phyloP scores from a whole-genome alignment of 2,329 filamentous ascomycete species.

The Curvularia spicifera region DNA sequence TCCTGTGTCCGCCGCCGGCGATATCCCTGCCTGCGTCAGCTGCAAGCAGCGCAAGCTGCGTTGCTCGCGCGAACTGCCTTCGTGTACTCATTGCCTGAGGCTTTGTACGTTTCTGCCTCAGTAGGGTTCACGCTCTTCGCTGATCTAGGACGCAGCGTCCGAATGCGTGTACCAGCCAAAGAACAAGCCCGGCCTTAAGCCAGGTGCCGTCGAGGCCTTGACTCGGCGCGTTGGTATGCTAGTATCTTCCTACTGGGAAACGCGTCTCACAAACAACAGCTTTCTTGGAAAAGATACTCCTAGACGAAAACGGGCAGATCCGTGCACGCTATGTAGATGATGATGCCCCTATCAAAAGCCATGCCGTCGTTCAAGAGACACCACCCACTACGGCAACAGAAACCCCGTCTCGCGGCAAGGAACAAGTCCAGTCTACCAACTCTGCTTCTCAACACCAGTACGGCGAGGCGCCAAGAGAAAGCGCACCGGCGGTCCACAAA shows the following conservation, averaged over 20 bases:
- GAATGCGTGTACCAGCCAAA: conserved; percentile 42
- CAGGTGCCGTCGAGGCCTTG: conserved; percentile 44
- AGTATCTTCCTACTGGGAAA: background rate
- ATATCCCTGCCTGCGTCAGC: conserved; percentile 40
- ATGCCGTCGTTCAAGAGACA: conserved; percentile 1
- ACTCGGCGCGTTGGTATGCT: conserved; percentile 42
- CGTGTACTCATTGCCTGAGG: conserved; percentile 44
- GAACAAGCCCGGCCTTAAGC: conserved; percentile 45
- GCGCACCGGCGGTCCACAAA: background rate
- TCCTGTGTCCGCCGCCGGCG: conserved; percentile 34
- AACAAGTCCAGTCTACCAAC: conserved; percentile 4
- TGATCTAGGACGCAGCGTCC: conserved; percentile 30
- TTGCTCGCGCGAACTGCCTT: conserved; percentile 40
- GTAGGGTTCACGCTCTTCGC: background rate
- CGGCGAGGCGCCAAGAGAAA: background rate
- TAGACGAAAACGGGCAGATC: conserved; percentile 38
- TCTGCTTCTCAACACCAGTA: conserved; percentile 2
- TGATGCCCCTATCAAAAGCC: background rate
- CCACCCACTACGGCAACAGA: background rate
- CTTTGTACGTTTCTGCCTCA: conserved; percentile 32
- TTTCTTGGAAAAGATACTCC: conserved; percentile 39
- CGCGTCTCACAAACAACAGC: conserved; percentile 29
- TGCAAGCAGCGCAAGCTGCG: conserved; percentile 45
- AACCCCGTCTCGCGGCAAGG: conserved; percentile 7
- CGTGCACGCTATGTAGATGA: conserved; percentile 29